Evolutionary conservation across 2,329 filamentous ascomycete species (phyloP), one percentile per base, ranked within the genome.

Genomic region (Triangularia verruculosa): DNA sequence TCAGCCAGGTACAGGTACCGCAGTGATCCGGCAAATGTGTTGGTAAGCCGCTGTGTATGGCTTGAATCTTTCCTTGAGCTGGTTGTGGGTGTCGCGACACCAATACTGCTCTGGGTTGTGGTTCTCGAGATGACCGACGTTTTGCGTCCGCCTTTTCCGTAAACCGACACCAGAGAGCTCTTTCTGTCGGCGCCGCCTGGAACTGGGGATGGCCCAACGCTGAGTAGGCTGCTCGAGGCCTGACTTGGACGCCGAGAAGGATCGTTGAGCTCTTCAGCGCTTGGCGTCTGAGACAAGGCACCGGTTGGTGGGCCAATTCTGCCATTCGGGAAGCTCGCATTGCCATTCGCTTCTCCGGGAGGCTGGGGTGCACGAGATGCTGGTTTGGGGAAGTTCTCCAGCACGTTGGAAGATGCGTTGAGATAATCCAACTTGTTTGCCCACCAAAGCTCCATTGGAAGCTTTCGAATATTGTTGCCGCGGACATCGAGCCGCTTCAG

Each of bases 361-460:
- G 83, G 76, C 58, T 89, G 86, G 17, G 88, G 85, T 55, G 87
- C 80, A 56, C 91, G 87, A 8, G 89, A 89, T 1, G 88, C 84
- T 22, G 92, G 92, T 73, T 96, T 97, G 0, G 95, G 95, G 73
- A 99, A 98, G 47, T 86, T 87, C 58, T 93, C 90, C 20, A 99
- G 82, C 6, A 98, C 89, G 70, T 99, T 99, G 11, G 95, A 97
- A 0, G 94, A 98, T 12, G 96, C 89, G 71, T 99, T 99, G 64
- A 99, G 84, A 0, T 90, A 94, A 76, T 98, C 93, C 61, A 99
- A 78, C 73, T 90, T 93, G 70, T 89, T 89, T 59, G 94, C 94
- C 82, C 92, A 94, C 95, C 95, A 99, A n/a, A 99, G 84, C 73
- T 99, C 95, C 73, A 91, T 87, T 1, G 95, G 95, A 30, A 99